A percentile compares a stretch with the other conserved stretches of the same genome.
Conservation (phyloP, 1,139 yeast genomes). For the Kodamaea sp. region DNA sequence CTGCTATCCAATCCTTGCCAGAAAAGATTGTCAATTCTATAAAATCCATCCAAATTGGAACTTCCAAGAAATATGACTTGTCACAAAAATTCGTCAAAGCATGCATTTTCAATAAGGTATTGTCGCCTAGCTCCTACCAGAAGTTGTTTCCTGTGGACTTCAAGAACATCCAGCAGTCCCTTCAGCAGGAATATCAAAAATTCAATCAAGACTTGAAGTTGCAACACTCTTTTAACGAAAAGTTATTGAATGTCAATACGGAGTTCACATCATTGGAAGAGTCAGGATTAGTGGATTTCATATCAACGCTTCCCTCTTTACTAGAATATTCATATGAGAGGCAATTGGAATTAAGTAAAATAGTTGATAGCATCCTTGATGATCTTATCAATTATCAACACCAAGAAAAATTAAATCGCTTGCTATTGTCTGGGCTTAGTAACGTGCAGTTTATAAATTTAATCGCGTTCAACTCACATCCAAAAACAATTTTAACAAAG, state of each 20-base stretch:
- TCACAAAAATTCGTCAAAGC: constrained; percentile 59
- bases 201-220: constrained; percentile 12
- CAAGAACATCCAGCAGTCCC: constrained; percentile 32
- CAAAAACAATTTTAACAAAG: constrained; percentile 25
- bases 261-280: constrained; percentile 59
- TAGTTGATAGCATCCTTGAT: constrained; percentile 35
- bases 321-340: constrained; percentile 44
- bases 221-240: constrained; percentile 24
- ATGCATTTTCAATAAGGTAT: constrained; percentile 37
- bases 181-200: constrained; percentile 11
- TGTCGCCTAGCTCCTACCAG: constrained; percentile 45
- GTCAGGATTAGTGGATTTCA: constrained; percentile 47
- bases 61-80: constrained; percentile 43
- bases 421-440: constrained; percentile 47
- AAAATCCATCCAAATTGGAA: constrained; percentile 11
- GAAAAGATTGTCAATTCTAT: constrained; percentile 11
- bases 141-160: constrained; percentile 39
- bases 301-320: constrained; percentile 22
- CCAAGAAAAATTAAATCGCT: constrained; percentile 48
- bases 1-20: constrained; percentile 18
- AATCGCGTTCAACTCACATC: constrained; percentile 33
- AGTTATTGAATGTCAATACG: constrained; percentile 47
- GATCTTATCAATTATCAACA: constrained; percentile 41
- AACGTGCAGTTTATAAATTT: constrained; percentile 44
- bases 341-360: constrained; percentile 35